Evolutionary conservation across 2,329 filamentous ascomycete genomes (phyloP), one percentile per base, ranked within the genome.

Genomic region (Neonectria punicea): DNA sequence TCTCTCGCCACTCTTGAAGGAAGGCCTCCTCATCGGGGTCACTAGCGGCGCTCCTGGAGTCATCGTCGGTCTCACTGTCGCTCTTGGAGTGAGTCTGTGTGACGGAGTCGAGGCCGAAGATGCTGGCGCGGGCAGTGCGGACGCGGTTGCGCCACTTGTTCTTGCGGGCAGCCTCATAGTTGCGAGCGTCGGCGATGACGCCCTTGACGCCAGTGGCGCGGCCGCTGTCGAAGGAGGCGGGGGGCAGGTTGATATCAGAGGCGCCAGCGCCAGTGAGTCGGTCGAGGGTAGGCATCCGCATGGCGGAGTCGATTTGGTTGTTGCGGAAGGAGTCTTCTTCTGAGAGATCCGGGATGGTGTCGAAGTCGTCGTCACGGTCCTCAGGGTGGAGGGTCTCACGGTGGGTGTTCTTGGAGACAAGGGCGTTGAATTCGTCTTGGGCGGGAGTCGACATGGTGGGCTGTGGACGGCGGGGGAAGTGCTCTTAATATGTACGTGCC

Each of bases 141-240:
- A 86, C 84, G 58, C 82, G 83, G 75, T 80, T 83, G 72, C 82
- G 82, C 83, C 85, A 88, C 68, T 86, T 87, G 71, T 75, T 80
- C 74, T 84, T 84, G 70, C 86, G 85, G 13, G 91, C 91, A 73
- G 87, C 84, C 80, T 93, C 91, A 78, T 91, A 95, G 74, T 90
- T 89, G 74, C 92, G 86, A 41, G 93, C 93, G 76, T 96, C 93
- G 72, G 92, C 92, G 75, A 96, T 95, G 78, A 96, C 93, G 67
- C 93, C 93, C 83, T 95, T 95, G 71, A 94, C 92, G 51, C 93
- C 93, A 3, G 92, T 95, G 71, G 92, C 90, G 70, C 89, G 87
- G 63, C 91, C 90, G 58, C 83, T 88, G 77, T 92, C 88, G 74
- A 91, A 90, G 61, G 84, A 85, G 13, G 83, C 82, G 10, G 87